These are phyloP conservation scores for Aurifilum marmelostoma DNA, from an alignment of 2,329 filamentous ascomycete species.

Conservation along the genomic window DNA sequence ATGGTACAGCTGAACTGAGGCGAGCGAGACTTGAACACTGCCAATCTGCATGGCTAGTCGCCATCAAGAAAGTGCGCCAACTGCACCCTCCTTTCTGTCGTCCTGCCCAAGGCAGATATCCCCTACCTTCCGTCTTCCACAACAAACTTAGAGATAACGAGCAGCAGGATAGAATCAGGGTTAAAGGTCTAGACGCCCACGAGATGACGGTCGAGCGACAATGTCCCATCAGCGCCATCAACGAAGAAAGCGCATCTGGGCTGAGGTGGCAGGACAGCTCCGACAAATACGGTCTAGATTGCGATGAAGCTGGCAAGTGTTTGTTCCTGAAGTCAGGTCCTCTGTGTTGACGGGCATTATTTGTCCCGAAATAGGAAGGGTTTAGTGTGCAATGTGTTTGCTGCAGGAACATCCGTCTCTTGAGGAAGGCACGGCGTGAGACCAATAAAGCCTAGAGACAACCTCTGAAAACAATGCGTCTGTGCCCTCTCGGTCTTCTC, in stretches of 20 bases:
- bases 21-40: not conserved
- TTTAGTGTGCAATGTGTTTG: not conserved
- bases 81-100: not conserved
- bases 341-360: not conserved
- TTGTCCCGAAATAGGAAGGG: slow-evolving; percentile 7
- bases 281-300: not conserved
- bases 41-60: not conserved
- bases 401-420: not conserved
- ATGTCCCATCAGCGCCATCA: not conserved
- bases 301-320: not conserved
- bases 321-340: not conserved
- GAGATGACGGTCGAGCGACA: not conserved
- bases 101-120: not conserved
- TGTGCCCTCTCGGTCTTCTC: not conserved
- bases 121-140: not conserved
- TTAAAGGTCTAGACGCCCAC: not conserved
- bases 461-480: not conserved
- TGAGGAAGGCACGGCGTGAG: slow-evolving; percentile 4
- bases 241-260: not conserved
- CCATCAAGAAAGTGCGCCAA: not conserved
- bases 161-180: not conserved
- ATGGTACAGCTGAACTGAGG: not conserved
- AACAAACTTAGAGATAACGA: not conserved
- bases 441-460: not conserved
- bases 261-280: not conserved